Evolutionary conservation across 164 flowering plant genomes (phyloP).

Genomic region (Umbilicus rupestris): DNA sequence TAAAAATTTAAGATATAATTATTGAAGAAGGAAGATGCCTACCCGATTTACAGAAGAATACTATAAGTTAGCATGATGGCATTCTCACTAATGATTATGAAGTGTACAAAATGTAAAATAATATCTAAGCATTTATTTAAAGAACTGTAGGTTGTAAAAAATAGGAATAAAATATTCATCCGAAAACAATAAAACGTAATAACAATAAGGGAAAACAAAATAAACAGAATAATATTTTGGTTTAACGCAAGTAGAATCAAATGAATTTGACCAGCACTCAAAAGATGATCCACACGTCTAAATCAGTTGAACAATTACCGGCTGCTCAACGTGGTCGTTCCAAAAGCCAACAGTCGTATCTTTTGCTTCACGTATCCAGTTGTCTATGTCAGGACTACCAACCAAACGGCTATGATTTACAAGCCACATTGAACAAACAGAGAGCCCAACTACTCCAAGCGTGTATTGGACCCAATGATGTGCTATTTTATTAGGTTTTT

Average conservation of each 20-base stretch:
- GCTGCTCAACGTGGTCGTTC: conserved; percentile 89
- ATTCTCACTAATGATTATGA: background rate
- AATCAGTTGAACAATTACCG: conserved; percentile 33
- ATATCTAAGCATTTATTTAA: background rate
- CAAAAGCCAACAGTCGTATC: conserved; percentile 65
- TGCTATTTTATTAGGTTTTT: conserved; percentile 62
- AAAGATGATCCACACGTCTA: background rate
- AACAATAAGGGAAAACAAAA: background rate
- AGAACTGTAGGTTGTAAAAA: background rate
- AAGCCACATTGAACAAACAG: conserved; percentile 80
- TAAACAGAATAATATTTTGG: background rate
- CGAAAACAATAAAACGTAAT: background rate
- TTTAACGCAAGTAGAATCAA: background rate
- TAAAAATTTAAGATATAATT: background rate
- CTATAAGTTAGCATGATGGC: background rate
- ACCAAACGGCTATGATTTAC: conserved; percentile 76
- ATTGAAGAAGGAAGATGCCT: too few relatives aligned
- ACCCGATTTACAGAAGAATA: too few relatives aligned
- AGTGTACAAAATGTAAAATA: background rate
- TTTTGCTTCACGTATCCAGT: conserved; percentile 83
- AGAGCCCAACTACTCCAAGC: conserved; percentile 78
- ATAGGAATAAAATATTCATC: too few relatives aligned
- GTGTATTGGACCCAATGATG: conserved; percentile 74
- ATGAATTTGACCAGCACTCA: background rate
- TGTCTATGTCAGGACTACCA: conserved; percentile 92